These are phyloP conservation scores for Candida sojae DNA, from an alignment of 1,139 yeast genomes.

Conservation along the genomic window DNA sequence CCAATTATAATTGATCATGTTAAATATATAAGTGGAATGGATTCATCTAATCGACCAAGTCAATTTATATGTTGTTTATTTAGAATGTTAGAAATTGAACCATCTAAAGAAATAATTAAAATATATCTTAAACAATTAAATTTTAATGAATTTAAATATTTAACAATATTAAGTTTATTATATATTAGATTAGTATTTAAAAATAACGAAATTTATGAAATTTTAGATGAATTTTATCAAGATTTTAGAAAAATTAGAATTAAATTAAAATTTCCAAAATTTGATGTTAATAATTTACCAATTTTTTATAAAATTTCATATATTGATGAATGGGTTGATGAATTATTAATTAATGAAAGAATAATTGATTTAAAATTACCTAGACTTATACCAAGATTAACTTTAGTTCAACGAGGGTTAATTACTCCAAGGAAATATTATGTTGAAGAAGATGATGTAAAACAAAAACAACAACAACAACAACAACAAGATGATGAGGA, in stretches of 20 bases:
- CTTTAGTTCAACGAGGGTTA: constrained; percentile 40
- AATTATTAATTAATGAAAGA: constrained; percentile 47
- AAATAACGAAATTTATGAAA: constrained; percentile 45
- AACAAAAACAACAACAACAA: constrained; percentile 3
- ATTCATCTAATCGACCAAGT: constrained; percentile 52
- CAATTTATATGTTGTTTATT: constrained; percentile 67
- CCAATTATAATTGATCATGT: constrained; percentile 39
- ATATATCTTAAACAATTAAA: constrained; percentile 50
- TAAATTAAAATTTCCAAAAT: constrained; percentile 26
- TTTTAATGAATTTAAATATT: constrained; percentile 60
- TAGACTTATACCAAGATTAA: constrained; percentile 42
- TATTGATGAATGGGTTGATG: constrained; percentile 66
- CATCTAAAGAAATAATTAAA: constrained; percentile 51
- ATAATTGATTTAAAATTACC: constrained; percentile 66
- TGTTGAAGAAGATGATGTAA: constrained; percentile 17
- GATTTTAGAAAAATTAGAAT: constrained; percentile 56
- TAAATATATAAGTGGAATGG: constrained; percentile 49
- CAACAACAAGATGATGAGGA: too few relatives aligned
- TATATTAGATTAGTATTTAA: constrained; percentile 55
- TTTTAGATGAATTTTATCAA: constrained; percentile 52
- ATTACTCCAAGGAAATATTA: constrained; percentile 40
- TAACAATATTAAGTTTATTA: constrained; percentile 60
- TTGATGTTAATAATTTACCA: constrained; percentile 26
- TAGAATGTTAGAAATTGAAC: constrained; percentile 64
- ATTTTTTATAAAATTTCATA: constrained; percentile 34